Evolutionary conservation across 2,329 filamentous ascomycete genomes (phyloP).

Genomic region (Trichoderma endophyticum): DNA sequence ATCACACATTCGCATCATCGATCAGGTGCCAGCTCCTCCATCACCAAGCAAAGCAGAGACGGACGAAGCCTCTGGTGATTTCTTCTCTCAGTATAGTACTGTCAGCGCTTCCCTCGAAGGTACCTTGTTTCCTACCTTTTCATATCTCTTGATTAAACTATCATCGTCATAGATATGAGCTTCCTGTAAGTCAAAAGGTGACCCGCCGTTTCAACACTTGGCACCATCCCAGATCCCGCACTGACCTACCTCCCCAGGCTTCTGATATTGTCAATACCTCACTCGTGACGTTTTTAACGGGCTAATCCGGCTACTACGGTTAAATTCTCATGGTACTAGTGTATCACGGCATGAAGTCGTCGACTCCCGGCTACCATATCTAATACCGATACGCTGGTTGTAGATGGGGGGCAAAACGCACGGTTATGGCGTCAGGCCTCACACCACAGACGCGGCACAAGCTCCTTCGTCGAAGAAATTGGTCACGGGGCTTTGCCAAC

Average conservation of each 20-base stretch:
- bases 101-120: background rate
- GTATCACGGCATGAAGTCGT: background rate
- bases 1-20: background rate
- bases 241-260: background rate
- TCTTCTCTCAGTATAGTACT: background rate
- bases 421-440: slow-evolving; percentile 4
- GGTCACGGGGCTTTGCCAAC: slow-evolving; percentile 6
- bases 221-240: background rate
- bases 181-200: background rate
- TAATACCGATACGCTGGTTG: background rate
- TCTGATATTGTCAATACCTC: background rate
- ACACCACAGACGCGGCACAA: background rate
- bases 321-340: background rate
- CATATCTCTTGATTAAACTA: too few relatives aligned
- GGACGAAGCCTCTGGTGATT: background rate
- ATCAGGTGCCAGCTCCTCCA: background rate
- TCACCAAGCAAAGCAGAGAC: background rate
- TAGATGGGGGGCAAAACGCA: background rate
- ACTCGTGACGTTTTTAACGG: background rate
- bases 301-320: background rate
- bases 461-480: background rate
- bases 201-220: background rate
- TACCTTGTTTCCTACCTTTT: background rate
- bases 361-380: background rate
- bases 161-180: background rate